phyloP scores from a whole-genome alignment of 192 early-diverging fungal genomes.

The Coemansia sp. region DNA sequence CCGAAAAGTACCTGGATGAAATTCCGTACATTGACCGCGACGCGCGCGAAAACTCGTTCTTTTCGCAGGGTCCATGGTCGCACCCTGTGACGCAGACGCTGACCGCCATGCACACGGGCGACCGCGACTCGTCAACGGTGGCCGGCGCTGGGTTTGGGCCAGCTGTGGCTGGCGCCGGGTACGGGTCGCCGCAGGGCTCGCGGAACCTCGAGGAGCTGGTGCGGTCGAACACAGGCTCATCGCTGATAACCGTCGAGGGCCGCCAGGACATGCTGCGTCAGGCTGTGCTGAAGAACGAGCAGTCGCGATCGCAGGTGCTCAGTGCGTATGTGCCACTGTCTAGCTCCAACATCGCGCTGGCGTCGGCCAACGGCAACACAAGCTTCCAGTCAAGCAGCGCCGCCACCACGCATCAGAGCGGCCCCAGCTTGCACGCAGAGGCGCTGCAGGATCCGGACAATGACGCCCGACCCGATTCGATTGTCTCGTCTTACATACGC shows the following conservation, averaged over 20 bases:
- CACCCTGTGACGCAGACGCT: conserved; percentile 18
- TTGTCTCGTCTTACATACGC: conserved; percentile 37
- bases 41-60: conserved; percentile 42
- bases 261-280: conserved; percentile 27
- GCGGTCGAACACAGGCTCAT: conserved; percentile 29
- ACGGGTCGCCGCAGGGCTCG: background rate
- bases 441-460: conserved; percentile 13
- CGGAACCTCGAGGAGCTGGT: conserved; percentile 30
- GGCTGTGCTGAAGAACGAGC: conserved; percentile 5
- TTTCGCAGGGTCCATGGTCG: conserved; percentile 45
- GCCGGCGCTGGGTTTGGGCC: background rate
- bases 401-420: conserved; percentile 29
- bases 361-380: background rate
- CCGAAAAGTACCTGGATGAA: conserved; percentile 20
- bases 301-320: conserved; percentile 2
- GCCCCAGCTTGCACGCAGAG: conserved; percentile 39
- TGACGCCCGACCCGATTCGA: conserved; percentile 24
- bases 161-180: background rate
- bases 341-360: conserved; percentile 20
- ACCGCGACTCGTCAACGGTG: conserved; percentile 8
- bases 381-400: conserved; percentile 10
- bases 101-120: background rate
- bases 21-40: conserved; percentile 51
- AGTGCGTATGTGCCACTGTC: conserved; percentile 38
- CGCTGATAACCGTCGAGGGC: conserved; percentile 17